These are phyloP conservation scores for Chlorella sp. DNA, from an alignment of 139 green algal genomes.

Conservation along the genomic window DNA sequence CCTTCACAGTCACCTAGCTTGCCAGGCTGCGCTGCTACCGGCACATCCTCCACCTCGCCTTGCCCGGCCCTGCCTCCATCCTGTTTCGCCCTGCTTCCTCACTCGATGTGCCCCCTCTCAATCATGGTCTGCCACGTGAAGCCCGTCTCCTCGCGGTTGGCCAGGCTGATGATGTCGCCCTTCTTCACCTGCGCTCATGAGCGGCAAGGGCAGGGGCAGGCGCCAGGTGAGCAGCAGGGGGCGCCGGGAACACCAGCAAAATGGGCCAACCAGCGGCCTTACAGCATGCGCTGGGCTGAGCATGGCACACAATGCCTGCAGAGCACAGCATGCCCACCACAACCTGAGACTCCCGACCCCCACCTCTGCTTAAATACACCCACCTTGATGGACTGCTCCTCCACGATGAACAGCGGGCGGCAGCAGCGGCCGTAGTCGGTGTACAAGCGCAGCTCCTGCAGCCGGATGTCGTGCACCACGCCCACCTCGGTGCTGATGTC, in stretches of 20 bases:
- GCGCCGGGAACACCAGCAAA: no score
- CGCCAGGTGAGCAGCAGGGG: background rate
- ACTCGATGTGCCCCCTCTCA: conserved; percentile 78
- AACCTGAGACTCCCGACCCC: no score
- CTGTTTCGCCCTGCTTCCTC: conserved; percentile 38
- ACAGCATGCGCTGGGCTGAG: no score
- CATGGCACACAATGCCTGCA: no score
- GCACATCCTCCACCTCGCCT: background rate
- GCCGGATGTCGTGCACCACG: conserved; percentile 87
- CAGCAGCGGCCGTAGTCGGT: conserved; percentile 88
- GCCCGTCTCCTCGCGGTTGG: conserved; percentile 45
- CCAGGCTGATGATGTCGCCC: conserved; percentile 72
- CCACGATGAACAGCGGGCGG: conserved; percentile 94
- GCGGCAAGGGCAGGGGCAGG: background rate
- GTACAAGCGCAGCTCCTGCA: conserved; percentile 89
- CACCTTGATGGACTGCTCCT: conserved; percentile 65
- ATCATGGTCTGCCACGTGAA: conserved; percentile 72
- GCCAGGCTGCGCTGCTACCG: no score
- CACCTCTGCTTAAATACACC: no score
- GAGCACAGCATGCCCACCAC: background rate
- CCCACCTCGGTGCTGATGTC: conserved; percentile 82
- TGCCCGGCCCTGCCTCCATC: background rate
- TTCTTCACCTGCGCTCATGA: conserved; percentile 78
- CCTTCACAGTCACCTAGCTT: no score
- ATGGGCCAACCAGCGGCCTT: no score